These are phyloP conservation scores for Kwoniella bestiolae DNA, from an alignment of 768 basidiomycete genomes.

Conservation along the genomic window DNA sequence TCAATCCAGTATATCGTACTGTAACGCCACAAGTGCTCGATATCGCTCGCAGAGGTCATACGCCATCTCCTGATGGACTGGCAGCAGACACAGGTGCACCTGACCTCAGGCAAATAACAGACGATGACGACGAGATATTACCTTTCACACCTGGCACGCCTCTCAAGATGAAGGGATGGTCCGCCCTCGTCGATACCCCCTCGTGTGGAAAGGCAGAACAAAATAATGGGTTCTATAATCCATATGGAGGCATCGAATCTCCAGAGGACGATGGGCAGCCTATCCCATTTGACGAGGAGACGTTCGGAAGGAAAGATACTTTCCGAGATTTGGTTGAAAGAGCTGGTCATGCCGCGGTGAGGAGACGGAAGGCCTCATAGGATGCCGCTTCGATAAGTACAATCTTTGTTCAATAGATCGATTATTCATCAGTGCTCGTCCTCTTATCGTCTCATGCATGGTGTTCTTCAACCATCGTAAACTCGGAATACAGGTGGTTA, in stretches of 20 bases:
- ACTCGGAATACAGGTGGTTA: too few relatives aligned
- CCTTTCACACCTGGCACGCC: constrained; percentile 12
- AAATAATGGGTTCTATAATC: background rate
- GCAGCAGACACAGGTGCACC: background rate
- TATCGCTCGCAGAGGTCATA: too few relatives aligned
- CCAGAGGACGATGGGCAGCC: background rate
- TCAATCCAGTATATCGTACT: too few relatives aligned
- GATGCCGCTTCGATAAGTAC: too few relatives aligned
- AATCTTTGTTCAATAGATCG: too few relatives aligned
- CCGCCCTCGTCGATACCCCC: background rate
- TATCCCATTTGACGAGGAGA: background rate
- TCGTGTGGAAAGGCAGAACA: background rate
- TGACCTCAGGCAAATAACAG: background rate
- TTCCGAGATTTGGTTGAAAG: background rate
- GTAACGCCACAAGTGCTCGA: too few relatives aligned
- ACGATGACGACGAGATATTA: background rate
- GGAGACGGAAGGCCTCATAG: background rate
- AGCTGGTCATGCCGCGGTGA: background rate
- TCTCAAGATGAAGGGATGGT: constrained; percentile 11
- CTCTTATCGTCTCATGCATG: background rate
- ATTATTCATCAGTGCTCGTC: too few relatives aligned
- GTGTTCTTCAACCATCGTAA: background rate
- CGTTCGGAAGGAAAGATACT: background rate
- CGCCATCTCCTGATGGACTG: too few relatives aligned
- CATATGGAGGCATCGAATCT: too few relatives aligned